A percentile compares a stretch with the other conserved stretches of the same genome.
phyloP scores from a whole-genome alignment of 768 basidiomycete genomes.

The Glaciozyma antarctica region DNA sequence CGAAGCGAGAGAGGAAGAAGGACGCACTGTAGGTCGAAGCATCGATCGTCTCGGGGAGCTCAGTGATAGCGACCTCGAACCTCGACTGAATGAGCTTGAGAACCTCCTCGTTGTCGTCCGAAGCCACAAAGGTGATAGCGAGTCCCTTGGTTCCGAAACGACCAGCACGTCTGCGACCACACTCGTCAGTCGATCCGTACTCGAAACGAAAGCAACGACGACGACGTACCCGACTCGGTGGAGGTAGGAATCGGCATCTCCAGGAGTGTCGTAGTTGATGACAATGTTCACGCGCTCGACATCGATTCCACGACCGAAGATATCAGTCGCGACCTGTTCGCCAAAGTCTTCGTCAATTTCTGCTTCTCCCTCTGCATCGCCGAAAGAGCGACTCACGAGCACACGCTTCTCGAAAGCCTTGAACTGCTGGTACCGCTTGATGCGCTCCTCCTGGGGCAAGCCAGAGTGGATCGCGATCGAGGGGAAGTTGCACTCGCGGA shows the following conservation, averaged over 20 bases:
- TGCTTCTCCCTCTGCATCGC: background rate
- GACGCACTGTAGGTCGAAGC: slow-evolving; percentile 69
- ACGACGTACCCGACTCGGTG: slow-evolving; percentile 64
- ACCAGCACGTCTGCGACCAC: slow-evolving; percentile 70
- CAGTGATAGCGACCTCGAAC: slow-evolving; percentile 94
- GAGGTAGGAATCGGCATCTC: slow-evolving; percentile 94
- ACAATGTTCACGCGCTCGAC: slow-evolving; percentile 98
- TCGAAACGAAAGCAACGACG: slow-evolving; percentile 34
- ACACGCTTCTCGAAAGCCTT: slow-evolving; percentile 99
- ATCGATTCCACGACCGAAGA: slow-evolving; percentile 98
- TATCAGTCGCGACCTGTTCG: slow-evolving; percentile 72
- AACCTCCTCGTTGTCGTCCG: slow-evolving; percentile 84
- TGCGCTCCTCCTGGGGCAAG: slow-evolving; percentile 88
- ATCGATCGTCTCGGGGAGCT: slow-evolving; percentile 86
- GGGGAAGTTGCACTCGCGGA: slow-evolving; percentile 96
- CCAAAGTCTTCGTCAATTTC: background rate
- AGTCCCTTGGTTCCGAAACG: slow-evolving; percentile 99
- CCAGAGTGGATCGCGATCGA: slow-evolving; percentile 96
- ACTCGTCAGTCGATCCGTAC: slow-evolving; percentile 4
- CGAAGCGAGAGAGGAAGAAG: background rate
- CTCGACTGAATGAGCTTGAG: slow-evolving; percentile 88
- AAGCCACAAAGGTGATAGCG: slow-evolving; percentile 90
- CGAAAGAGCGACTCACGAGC: slow-evolving; percentile 44
- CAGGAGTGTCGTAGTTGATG: slow-evolving; percentile 95
- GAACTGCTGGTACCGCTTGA: slow-evolving; percentile 91